phyloP scores from a whole-genome alignment of 306 rosid genomes.

The Gynostemma pentaphyllum region DNA sequence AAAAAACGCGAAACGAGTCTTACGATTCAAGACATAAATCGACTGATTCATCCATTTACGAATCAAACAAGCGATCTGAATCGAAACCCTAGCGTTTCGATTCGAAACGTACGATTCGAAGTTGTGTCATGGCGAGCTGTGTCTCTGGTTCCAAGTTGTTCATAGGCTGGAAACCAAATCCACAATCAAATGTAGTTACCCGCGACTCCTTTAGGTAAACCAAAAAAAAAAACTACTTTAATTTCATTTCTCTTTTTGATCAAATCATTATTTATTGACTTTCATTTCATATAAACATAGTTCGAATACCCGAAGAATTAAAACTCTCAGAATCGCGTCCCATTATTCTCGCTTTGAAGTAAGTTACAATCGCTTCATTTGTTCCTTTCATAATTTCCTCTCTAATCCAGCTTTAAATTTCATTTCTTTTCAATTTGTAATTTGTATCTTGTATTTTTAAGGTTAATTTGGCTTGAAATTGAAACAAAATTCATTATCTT shows the following conservation, averaged over 20 bases:
- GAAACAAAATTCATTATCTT: background rate
- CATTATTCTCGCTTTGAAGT: conserved; percentile 46
- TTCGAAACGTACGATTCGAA: no score
- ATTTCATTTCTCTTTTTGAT: background rate
- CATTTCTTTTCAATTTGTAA: background rate
- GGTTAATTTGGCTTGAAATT: background rate
- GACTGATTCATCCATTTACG: no score
- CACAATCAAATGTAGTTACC: background rate
- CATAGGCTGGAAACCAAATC: background rate
- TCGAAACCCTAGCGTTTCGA: no score
- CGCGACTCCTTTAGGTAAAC: background rate
- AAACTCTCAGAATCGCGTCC: conserved; percentile 18
- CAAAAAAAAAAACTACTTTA: background rate
- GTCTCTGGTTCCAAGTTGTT: conserved; percentile 7
- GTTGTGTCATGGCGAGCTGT: conserved; percentile 31
- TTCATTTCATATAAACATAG: background rate
- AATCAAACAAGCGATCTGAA: no score
- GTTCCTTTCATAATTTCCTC: no score
- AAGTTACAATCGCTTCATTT: background rate
- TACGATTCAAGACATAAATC: no score
- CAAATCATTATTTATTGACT: background rate
- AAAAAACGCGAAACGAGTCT: no score
- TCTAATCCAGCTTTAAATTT: no score
- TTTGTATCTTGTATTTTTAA: background rate
- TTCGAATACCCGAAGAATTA: conserved; percentile 18